phyloP scores from a whole-genome alignment of 2,329 filamentous ascomycete genomes.

The Elsinoe batatas region DNA sequence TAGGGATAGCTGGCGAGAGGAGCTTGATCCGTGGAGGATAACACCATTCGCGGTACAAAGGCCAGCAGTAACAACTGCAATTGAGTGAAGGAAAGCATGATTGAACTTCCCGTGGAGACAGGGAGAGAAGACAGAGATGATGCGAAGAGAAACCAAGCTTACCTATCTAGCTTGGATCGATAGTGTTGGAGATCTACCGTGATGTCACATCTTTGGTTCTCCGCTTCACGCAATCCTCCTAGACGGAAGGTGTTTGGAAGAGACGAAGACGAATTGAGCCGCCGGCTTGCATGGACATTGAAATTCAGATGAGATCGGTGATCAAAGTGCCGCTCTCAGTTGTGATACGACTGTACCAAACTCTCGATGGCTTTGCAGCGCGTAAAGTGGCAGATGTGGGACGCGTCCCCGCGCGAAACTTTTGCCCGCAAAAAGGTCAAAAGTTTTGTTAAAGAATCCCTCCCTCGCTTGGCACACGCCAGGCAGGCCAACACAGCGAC shows the following conservation, averaged over 20 bases:
- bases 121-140: neutral
- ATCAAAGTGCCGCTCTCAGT: neutral
- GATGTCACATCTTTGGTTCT: constrained; percentile 1
- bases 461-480: constrained; percentile 33
- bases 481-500: constrained; percentile 32
- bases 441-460: constrained; percentile 22
- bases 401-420: constrained; percentile 8
- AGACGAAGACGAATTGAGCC: neutral
- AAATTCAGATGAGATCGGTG: neutral
- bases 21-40: neutral
- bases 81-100: neutral
- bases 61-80: constrained; percentile 19
- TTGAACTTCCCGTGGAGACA: neutral
- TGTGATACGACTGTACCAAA: neutral
- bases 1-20: constrained; percentile 9
- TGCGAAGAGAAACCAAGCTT: neutral
- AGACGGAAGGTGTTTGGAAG: neutral
- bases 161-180: neutral
- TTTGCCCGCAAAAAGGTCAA: neutral
- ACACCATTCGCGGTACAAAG: neutral
- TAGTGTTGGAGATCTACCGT: constrained; percentile 5
- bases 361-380: neutral
- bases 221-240: neutral
- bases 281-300: neutral
- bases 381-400: constrained; percentile 8